phyloP scores from a whole-genome alignment of 2,329 filamentous ascomycete genomes.

The Hypomyces rosellus region DNA sequence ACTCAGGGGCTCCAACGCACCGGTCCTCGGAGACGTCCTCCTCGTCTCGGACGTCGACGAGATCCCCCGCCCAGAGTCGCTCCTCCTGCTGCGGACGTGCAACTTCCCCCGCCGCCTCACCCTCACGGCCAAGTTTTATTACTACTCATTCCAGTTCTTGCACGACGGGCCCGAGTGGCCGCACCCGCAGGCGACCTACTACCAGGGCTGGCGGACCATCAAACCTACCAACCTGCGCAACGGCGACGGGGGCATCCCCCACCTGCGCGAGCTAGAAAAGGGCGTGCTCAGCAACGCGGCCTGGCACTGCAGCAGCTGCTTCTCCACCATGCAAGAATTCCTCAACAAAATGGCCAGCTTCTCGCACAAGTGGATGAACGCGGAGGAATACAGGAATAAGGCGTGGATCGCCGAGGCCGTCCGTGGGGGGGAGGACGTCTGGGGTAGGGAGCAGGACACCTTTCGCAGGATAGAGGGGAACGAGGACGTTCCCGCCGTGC shows the following conservation, averaged over 20 bases:
- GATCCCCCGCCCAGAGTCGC: slow-evolving; percentile 46
- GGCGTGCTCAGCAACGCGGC: slow-evolving; percentile 42
- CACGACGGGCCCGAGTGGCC: slow-evolving; percentile 38
- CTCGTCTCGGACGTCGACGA: slow-evolving; percentile 57
- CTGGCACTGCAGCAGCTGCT: slow-evolving; percentile 60
- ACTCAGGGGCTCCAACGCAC: slow-evolving; percentile 35
- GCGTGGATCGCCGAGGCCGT: slow-evolving; percentile 45
- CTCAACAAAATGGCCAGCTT: slow-evolving; percentile 51
- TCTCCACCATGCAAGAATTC: slow-evolving; percentile 48
- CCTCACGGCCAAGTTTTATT: slow-evolving; percentile 47
- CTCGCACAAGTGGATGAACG: slow-evolving; percentile 49
- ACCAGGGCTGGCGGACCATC: slow-evolving; percentile 39
- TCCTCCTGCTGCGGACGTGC: slow-evolving; percentile 44
- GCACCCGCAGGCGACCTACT: slow-evolving; percentile 56
- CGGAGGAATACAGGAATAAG: slow-evolving; percentile 39
- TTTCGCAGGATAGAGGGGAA: slow-evolving; percentile 46
- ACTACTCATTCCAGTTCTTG: slow-evolving; percentile 52
- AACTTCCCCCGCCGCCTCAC: slow-evolving; percentile 47
- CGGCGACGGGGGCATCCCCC: slow-evolving; percentile 35
- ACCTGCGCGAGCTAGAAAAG: slow-evolving; percentile 35
- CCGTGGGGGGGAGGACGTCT: slow-evolving; percentile 47
- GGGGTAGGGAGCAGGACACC: slow-evolving; percentile 41
- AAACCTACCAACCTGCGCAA: slow-evolving; percentile 48
- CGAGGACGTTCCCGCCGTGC: slow-evolving; percentile 44
- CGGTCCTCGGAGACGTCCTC: slow-evolving; percentile 47